Evolutionary conservation across 2,329 filamentous ascomycete genomes (phyloP), one percentile per base, ranked within the genome.

Genomic region (Penicillium sumatraense): DNA sequence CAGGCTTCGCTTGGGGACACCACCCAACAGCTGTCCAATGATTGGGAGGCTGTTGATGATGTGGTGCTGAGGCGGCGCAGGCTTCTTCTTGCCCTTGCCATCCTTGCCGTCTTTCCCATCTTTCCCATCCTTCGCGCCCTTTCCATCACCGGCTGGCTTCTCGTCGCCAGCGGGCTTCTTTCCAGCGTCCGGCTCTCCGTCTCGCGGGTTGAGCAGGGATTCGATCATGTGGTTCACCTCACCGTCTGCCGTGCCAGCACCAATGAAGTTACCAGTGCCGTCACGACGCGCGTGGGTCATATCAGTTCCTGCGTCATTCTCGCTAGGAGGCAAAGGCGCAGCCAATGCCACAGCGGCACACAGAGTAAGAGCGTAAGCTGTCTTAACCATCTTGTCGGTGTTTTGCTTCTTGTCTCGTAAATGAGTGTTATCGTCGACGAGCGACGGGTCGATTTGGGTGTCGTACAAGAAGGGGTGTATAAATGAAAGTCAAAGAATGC

Each of bases 321-420:
- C 26, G 4, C 24, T 26, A 14, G 54, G 57, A 10, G 48, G 31
- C 48, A 66, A 5, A 2, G 63, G 63, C 3, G 60, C 63, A 21
- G 63, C 63, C 47, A 66, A 26, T 41, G 62, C 63, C 56, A 62
- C 38, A n/a, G 63, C 63, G n/a, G 56, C 61, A 38, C 64, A 64
- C 18, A 66, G 57, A 36, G 62, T 60, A 5, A 66, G 52, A 18
- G 58, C 62, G 13, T 63, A 63, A n/a, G 59, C 62, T 42, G 60
- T 55, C 47, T 66, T 66, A 2, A 66, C 63, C 63, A 66, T 64
- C 6, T 29, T 65, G 51, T 42, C 38, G 36, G 27, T 5, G n/a
- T 13, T 49, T 31, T n/a, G 11, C 24, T 6, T 51, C 16, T 41
- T 29, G 18, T 24, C 23, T 35, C 23, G n/a, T 42, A 38, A 63